Evolutionary conservation across 2,329 filamentous ascomycete genomes (phyloP), one percentile per base, ranked within the genome.

Genomic region (Escovopsis sp.): DNA sequence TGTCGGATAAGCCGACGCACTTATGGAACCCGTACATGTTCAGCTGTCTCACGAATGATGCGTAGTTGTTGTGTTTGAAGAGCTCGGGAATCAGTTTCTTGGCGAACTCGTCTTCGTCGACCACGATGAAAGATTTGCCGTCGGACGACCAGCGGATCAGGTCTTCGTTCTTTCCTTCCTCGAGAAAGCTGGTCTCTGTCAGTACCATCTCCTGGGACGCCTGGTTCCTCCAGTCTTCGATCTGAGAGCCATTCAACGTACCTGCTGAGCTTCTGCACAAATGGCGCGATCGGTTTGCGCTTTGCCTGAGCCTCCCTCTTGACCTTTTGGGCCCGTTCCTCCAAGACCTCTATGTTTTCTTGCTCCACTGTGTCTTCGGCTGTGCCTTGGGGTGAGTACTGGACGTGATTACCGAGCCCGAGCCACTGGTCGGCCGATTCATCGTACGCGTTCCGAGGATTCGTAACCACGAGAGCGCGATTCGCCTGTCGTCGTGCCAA

Each of bases 1-100:
- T 95, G 61, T 98, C 91, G 4, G 88, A 94, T 14, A 98, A 71
- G 4, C 84, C 84, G 4, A 91, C 84, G 35, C 84, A 81, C 68
- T 98, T 98, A 70, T 98, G 91, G 55, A 98, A 98, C 47, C 94
- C 88, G 60, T 94, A 95, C 70, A 95, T 95, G 62, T 95, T 94
- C 48, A 95, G 71, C 58, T 95, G 88, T 31, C 88, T 81, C 42
- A 95, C 88, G 57, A 95, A 95, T 49, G 88, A 94, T 37, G 88
- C 88, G 62, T 95, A 95, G 60, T 95, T 95, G 71, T 89, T 94
- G 66, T 98, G 91, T 63, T 98, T 98, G 72, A 98, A 98, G 47
- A 96, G 79, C 61, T 96, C 94, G 1, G 91, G 91, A 20, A 98
- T 84, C 51, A 98, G 81, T 32, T 84, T 86, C 64, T 95, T 96